Percentiles rank a stretch among this genome's conserved stretches.
Evolutionary conservation across 441 rosid species (phyloP).

Genomic region (Macaranga tanarius): DNA sequence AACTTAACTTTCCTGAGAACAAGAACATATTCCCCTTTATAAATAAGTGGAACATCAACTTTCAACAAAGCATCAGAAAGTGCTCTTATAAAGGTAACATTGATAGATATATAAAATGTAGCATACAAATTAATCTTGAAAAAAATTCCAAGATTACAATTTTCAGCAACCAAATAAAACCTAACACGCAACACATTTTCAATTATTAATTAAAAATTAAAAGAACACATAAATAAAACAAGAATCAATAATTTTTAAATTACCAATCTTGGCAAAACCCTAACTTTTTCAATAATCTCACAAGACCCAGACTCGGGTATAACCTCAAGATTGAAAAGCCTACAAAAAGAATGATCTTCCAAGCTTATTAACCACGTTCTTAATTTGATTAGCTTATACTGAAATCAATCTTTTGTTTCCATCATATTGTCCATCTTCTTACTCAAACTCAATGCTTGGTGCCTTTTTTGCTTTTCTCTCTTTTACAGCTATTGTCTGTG

Average conservation of each 20-base stretch:
- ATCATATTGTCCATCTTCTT: conserved; percentile 86
- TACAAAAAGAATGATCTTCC: conserved; percentile 76
- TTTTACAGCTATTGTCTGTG: conserved; percentile 56
- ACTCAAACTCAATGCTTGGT: conserved; percentile 85
- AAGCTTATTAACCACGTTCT: conserved; percentile 66
- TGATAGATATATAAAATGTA: conserved; percentile 69
- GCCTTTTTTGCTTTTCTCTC: conserved; percentile 80
- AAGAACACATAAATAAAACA: neutral
- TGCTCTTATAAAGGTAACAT: conserved; percentile 86
- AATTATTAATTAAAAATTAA: neutral
- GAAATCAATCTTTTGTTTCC: conserved; percentile 91
- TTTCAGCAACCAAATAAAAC: too few species aligned
- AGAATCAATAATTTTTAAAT: neutral
- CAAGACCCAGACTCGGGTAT: conserved; percentile 56
- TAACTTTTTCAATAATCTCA: conserved; percentile 65
- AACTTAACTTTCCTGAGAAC: conserved; percentile 91
- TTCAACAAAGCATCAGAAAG: conserved; percentile 71
- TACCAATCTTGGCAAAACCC: conserved; percentile 83
- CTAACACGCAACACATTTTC: too few species aligned
- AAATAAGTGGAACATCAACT: conserved; percentile 77
- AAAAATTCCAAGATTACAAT: neutral
- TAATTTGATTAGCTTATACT: conserved; percentile 71
- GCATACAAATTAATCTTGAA: conserved; percentile 77
- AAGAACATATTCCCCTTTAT: conserved; percentile 82
- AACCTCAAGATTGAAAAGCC: conserved; percentile 80